phyloP scores from a whole-genome alignment of 2,329 filamentous ascomycete species.

The Arthrinium puccinioides region DNA sequence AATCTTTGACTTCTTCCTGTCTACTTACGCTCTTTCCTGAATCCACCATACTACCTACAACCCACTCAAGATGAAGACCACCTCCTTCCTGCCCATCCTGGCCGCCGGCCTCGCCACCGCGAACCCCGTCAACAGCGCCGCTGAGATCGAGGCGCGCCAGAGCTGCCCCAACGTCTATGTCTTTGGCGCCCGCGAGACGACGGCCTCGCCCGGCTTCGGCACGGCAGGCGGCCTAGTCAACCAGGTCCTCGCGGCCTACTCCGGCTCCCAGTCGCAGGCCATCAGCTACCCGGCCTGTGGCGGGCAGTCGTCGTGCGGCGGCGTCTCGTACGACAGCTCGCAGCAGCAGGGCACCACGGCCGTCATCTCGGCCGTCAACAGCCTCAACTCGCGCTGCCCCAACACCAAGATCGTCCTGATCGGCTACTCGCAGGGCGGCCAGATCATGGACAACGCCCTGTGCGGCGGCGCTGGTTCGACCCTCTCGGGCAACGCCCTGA shows the following conservation, averaged over 20 bases:
- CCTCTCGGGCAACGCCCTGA: constrained; percentile 37
- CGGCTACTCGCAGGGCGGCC: constrained; percentile 57
- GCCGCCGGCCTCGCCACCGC: constrained; percentile 9
- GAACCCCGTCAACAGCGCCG: constrained; percentile 6
- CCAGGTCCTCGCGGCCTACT: constrained; percentile 32
- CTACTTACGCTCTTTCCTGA: no score
- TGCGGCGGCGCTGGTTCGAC: constrained; percentile 48
- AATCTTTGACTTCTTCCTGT: no score
- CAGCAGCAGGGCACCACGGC: constrained; percentile 46
- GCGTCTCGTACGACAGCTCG: constrained; percentile 47
- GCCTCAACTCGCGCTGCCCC: constrained; percentile 47
- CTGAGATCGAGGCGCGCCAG: constrained; percentile 18
- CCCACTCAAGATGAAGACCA: constrained; percentile 12
- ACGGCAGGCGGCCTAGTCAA: constrained; percentile 36
- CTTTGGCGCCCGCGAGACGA: constrained; percentile 45
- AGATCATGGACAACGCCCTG: constrained; percentile 56
- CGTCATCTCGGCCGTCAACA: constrained; percentile 48
- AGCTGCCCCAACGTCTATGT: constrained; percentile 39
- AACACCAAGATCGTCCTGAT: constrained; percentile 51
- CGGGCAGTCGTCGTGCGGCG: constrained; percentile 47
- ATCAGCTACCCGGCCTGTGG: constrained; percentile 51
- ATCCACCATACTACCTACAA: no score
- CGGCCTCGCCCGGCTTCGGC: constrained; percentile 36
- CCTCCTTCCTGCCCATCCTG: constrained; percentile 7
- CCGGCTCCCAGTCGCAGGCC: constrained; percentile 37